Conservation (phyloP, 805 yeast species). For the Metschnikowia chrysomelidarum region DNA sequence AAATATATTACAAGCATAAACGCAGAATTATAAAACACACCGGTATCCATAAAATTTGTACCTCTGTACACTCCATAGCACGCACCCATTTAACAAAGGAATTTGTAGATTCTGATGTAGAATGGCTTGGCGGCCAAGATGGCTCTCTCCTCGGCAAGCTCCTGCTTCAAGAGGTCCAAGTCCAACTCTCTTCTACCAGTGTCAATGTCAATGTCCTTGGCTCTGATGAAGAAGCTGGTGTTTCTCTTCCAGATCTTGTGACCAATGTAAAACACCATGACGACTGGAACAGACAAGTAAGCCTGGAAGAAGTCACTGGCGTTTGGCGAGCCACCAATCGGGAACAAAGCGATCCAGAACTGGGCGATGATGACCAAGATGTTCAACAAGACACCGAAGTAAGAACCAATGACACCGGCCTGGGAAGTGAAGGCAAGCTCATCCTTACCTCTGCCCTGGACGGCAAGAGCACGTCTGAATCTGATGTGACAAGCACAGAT, state of each 20-base stretch:
- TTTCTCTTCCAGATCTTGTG: constrained; percentile 53
- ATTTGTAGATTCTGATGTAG: constrained; percentile 49
- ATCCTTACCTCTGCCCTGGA: constrained; percentile 23
- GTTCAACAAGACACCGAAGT: constrained; percentile 49
- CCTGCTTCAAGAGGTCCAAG: constrained; percentile 38
- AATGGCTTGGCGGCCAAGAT: constrained; percentile 45
- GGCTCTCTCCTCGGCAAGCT: constrained; percentile 56
- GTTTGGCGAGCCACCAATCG: constrained; percentile 40
- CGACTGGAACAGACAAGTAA: constrained; percentile 64
- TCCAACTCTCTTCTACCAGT: constrained; percentile 40
- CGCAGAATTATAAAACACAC: too few species aligned
- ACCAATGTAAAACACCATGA: constrained; percentile 52
- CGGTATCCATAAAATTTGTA: too few species aligned
- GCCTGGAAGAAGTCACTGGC: constrained; percentile 53
- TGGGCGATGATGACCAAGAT: constrained; percentile 53
- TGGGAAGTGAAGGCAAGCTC: constrained; percentile 56
- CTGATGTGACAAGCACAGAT: constrained; percentile 27
- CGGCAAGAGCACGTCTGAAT: constrained; percentile 25
- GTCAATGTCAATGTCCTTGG: constrained; percentile 35
- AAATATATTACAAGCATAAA: too few species aligned
- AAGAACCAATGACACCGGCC: constrained; percentile 53
- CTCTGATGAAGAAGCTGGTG: constrained; percentile 30
- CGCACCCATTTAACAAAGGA: constrained; percentile 48
- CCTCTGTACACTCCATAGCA: not conserved
- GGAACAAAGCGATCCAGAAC: constrained; percentile 65